Conservation (phyloP, 2,329 filamentous ascomycete species). For the Penicillium sp. region DNA sequence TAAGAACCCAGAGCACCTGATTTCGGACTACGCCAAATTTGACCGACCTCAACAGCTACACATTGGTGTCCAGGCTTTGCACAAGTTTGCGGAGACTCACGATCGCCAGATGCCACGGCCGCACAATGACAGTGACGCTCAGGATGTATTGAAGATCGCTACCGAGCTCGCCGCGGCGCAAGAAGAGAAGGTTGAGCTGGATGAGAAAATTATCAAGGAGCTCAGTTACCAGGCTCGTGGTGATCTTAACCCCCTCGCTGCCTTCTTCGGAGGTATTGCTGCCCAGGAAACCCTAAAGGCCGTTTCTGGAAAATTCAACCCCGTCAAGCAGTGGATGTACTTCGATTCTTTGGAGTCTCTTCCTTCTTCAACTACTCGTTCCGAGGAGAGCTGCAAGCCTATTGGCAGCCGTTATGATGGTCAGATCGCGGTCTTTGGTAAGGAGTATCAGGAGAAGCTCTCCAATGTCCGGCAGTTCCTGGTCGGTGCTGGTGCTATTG, state of each 20-base stretch:
- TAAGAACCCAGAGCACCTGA: slow-evolving; percentile 81
- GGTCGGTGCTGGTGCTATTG: slow-evolving; percentile 93
- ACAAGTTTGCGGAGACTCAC: slow-evolving; percentile 75
- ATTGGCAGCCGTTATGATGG: slow-evolving; percentile 86
- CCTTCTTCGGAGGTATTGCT: slow-evolving; percentile 88
- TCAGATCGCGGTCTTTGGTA: slow-evolving; percentile 93
- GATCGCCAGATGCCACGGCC: slow-evolving; percentile 71
- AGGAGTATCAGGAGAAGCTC: slow-evolving; percentile 90
- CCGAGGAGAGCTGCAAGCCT: slow-evolving; percentile 85
- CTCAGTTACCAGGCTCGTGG: slow-evolving; percentile 91
- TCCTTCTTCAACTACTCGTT: slow-evolving; percentile 69
- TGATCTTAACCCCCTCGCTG: slow-evolving; percentile 87
- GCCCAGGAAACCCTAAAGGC: slow-evolving; percentile 96
- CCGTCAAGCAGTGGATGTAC: slow-evolving; percentile 94
- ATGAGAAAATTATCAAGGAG: slow-evolving; percentile 90
- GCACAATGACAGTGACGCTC: slow-evolving; percentile 80
- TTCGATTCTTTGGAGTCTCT: slow-evolving; percentile 97
- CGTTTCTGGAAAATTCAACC: slow-evolving; percentile 95
- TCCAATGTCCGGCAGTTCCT: slow-evolving; percentile 88
- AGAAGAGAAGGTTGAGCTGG: slow-evolving; percentile 75
- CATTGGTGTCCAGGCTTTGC: slow-evolving; percentile 85
- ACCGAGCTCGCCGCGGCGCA: slow-evolving; percentile 65
- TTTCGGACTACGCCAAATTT: slow-evolving; percentile 97
- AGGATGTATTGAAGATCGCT: slow-evolving; percentile 71
- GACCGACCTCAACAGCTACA: slow-evolving; percentile 92